Conservation (phyloP, 1,139 yeast genomes). For the Debaryomyces coudertii region DNA sequence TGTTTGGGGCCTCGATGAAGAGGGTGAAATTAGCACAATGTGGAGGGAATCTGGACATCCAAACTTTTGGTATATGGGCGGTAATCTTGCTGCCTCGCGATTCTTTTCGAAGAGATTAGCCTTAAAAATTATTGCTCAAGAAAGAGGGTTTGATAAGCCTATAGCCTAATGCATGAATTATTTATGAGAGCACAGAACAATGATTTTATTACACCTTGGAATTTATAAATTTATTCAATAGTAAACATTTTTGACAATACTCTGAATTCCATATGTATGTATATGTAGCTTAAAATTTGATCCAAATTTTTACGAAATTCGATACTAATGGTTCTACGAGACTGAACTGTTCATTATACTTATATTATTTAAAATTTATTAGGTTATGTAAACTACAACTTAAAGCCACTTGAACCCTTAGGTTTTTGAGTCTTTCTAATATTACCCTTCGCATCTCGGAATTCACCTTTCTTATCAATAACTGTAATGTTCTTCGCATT, state of each 20-base stretch:
- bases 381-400: constrained; percentile 1
- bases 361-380: not conserved
- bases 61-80: constrained; percentile 43
- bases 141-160: constrained; percentile 14
- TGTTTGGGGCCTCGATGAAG: constrained; percentile 39
- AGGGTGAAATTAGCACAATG: constrained; percentile 39
- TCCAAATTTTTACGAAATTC: not conserved
- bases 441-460: constrained; percentile 74
- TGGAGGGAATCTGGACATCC: constrained; percentile 41
- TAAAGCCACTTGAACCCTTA: constrained; percentile 6
- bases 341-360: not conserved
- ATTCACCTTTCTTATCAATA: constrained; percentile 76
- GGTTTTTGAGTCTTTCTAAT: constrained; percentile 38
- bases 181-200: not conserved
- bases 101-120: constrained; percentile 37
- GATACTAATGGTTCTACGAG: not conserved
- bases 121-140: constrained; percentile 32
- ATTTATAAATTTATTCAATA: not conserved
- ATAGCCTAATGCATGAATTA: not conserved
- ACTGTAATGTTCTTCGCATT: constrained; percentile 78
- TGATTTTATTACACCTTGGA: too few species aligned
- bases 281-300: not conserved
- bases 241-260: not conserved
- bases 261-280: not conserved
- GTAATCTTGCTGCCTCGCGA: constrained; percentile 39